Evolutionary conservation across 2,329 filamentous ascomycete genomes (phyloP).

Genomic region (Raffaelea ambrosiae): DNA sequence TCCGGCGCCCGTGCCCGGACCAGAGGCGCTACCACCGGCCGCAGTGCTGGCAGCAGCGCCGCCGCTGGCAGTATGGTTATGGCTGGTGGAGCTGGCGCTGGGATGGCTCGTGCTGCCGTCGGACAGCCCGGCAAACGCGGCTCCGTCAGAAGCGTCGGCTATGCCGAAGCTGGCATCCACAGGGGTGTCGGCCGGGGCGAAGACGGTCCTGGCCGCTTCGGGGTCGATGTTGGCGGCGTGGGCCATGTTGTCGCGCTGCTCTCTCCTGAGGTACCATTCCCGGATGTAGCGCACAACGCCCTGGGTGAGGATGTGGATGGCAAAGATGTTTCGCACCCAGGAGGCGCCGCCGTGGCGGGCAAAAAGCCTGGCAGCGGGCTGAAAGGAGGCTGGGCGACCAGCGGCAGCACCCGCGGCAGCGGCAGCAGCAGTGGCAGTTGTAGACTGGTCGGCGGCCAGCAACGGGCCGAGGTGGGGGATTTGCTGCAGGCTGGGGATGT

Average conservation of each 20-base stretch:
- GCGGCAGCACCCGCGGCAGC: conserved; percentile 22
- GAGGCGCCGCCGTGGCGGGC: conserved; percentile 50
- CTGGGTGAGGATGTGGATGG: conserved; percentile 68
- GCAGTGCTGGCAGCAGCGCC: not conserved
- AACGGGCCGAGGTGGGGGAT: conserved; percentile 30
- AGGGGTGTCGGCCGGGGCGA: conserved; percentile 25
- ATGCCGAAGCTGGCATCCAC: conserved; percentile 40
- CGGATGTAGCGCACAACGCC: conserved; percentile 63
- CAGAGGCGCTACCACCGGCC: too few relatives aligned
- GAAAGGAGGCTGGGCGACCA: conserved; percentile 39
- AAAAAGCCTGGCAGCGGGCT: conserved; percentile 35
- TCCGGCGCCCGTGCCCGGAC: not conserved
- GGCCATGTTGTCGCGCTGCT: conserved; percentile 45
- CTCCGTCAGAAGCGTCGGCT: conserved; percentile 14
- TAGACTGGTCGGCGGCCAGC: conserved; percentile 16
- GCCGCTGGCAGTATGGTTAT: not conserved
- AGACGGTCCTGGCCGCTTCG: conserved; percentile 46
- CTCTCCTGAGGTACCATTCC: conserved; percentile 56
- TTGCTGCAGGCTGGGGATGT: conserved; percentile 34
- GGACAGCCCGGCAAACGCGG: not conserved
- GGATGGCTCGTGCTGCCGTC: too few relatives aligned
- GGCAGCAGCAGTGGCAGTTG: too few relatives aligned
- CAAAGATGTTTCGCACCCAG: conserved; percentile 60
- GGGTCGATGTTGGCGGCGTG: too few relatives aligned
- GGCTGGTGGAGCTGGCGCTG: not conserved